Percentiles rank a stretch among this genome's conserved stretches.
Conservation (phyloP, 78 protist genomes). For the slime mould (Dictyostelium discoideum) region DNA sequence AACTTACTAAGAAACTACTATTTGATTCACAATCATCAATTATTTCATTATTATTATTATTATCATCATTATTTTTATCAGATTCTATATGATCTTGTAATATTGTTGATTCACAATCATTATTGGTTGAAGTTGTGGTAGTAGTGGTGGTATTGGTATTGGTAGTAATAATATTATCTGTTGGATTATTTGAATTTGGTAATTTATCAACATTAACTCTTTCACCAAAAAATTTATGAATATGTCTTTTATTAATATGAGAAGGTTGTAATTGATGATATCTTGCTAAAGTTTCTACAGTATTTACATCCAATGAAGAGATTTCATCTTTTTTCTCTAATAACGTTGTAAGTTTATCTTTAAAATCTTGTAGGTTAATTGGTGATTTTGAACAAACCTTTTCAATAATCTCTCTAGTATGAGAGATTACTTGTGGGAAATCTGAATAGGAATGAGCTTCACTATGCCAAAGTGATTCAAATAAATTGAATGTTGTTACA, state of each 20-base stretch:
- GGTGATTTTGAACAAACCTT: constrained; percentile 9
- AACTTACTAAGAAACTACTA: background rate
- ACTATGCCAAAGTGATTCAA: constrained; percentile 63
- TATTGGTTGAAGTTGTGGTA: background rate
- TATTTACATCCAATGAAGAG: background rate
- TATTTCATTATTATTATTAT: background rate
- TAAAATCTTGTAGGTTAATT: background rate
- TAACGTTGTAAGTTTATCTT: background rate
- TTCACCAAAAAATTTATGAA: constrained; percentile 49
- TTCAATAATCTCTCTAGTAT: constrained; percentile 27
- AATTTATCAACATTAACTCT: constrained; percentile 18
- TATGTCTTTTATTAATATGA: constrained; percentile 31
- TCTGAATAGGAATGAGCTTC: constrained; percentile 46
- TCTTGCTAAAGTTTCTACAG: background rate
- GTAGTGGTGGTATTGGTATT: background rate
- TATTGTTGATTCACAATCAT: background rate
- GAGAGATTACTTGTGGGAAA: constrained; percentile 41
- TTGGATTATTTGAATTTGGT: background rate
- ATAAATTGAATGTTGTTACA: constrained; percentile 37
- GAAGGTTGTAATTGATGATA: constrained; percentile 33
- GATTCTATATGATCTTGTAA: background rate
- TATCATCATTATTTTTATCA: background rate
- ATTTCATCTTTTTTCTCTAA: constrained; percentile 5
- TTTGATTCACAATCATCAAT: constrained; percentile 8
- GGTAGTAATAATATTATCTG: too few relatives aligned